Percentiles rank a stretch among this genome's conserved stretches.
These are phyloP conservation scores for Alternaria sp. DNA, from an alignment of 2,329 filamentous ascomycete species.

Conservation along the genomic window DNA sequence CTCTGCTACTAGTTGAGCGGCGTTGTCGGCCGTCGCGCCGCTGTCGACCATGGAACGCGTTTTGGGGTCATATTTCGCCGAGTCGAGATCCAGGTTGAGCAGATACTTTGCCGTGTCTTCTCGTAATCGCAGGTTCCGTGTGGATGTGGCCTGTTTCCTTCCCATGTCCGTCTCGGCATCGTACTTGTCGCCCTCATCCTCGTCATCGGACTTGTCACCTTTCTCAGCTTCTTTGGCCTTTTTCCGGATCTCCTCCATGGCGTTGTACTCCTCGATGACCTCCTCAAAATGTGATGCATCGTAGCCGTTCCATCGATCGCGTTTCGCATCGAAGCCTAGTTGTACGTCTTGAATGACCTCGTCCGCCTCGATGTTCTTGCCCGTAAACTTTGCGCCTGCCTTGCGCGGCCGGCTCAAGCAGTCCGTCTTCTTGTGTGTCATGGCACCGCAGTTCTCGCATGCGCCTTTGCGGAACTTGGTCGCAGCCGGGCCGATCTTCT, in stretches of 20 bases:
- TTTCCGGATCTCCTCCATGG: conserved; percentile 77
- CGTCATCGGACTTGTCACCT: conserved; percentile 54
- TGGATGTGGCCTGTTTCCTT: conserved; percentile 87
- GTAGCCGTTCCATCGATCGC: conserved; percentile 98
- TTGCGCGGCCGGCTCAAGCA: conserved; percentile 89
- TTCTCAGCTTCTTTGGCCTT: conserved; percentile 49
- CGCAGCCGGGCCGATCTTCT: conserved; percentile 81
- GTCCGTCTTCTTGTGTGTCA: conserved; percentile 95
- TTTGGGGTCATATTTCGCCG: conserved; percentile 97
- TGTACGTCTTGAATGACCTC: conserved; percentile 84
- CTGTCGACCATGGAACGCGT: conserved; percentile 88
- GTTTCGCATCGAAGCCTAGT: conserved; percentile 94
- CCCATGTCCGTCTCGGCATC: conserved; percentile 98
- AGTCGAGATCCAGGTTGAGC: conserved; percentile 92
- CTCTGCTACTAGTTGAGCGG: conserved; percentile 84
- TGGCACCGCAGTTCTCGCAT: conserved; percentile 96
- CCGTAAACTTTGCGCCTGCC: conserved; percentile 88
- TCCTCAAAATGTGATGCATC: conserved; percentile 83
- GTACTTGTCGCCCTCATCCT: conserved; percentile 69
- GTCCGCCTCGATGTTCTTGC: conserved; percentile 91
- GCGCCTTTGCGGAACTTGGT: conserved; percentile 98
- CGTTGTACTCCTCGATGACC: conserved; percentile 88
- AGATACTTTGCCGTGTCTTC: conserved; percentile 98
- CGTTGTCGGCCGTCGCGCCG: conserved; percentile 79
- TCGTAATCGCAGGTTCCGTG: conserved; percentile 85